Base-by-base conservation (phyloP, 768 basidiomycete species). In the Trametes cinnabarina region DNA sequence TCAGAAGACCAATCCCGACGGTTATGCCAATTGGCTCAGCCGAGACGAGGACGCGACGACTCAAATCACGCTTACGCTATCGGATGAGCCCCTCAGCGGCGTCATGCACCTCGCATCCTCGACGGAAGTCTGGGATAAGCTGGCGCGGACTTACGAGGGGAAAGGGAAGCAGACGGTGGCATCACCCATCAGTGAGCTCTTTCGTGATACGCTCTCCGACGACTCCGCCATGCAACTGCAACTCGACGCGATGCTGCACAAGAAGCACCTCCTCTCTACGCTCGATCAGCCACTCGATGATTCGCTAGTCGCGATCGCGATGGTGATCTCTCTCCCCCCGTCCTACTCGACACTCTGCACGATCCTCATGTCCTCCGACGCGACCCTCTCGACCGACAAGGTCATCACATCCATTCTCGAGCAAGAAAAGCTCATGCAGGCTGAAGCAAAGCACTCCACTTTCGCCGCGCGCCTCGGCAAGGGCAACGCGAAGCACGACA, bases 21-120 rank as follows among this genome's bases (percentile, higher is more conserved):
- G 12, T 51, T 23, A 19, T 23, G 17, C 26, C 22, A 35, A 34
- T n/a, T 48, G 47, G 47, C 28, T 32, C 17, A 14, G 17, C 28
- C 30, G 32, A 11, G 60, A 68, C 22, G 49, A 61, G 19, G 63
- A 68, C 50, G 65, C 66, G 1, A 22, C 41, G 3, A 64, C 62
- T 7, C 66, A 70, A 42, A 63, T 69, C 17, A 58, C 47, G 8
- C 66, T 69, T 17, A 69, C 68, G 7, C 50, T 68, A 15, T 61
- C 62, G 30, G 68, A 69, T 23, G 60, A 66, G 30, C 66, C 68
- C 0, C 55, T 69, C 1, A 64, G 49, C 46, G 47, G 63, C 19
- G 65, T 70, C 14, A 42, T 68, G 19, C 51, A 63, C 48, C 25
- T 50, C 1, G 43, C 3, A 12, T 41, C 50, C 9, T 60, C 66